Evolutionary conservation across 2,329 filamentous ascomycete species (phyloP), one percentile per base, ranked within the genome.

Genomic region (Sarocladium kiliense): DNA sequence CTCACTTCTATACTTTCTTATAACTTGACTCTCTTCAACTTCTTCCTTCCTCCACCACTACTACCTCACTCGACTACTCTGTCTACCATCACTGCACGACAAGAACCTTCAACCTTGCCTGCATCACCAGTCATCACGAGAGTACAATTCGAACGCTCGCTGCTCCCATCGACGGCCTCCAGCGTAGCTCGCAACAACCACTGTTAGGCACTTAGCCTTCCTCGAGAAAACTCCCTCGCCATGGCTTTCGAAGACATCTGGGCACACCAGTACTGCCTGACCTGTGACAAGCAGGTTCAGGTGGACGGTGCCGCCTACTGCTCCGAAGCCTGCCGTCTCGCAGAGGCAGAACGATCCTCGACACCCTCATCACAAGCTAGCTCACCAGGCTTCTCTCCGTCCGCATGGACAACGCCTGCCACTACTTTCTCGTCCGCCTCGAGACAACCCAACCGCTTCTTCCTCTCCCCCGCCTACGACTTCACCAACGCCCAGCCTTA

Each of bases 191-290:
- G n/a, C 23, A 25, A 9, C 45, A 21, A 25, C 26, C 37, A 5
- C 47, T 25, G 14, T 21, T 11, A 27, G 39, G 16, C 19, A 25
- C 19, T 25, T 39, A 37, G 39, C 27, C 53, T 47, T 54, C 59
- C 53, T 64, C 61, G 62, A 62, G 61, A 60, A 49, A 59, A 54
- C 54, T 25, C n/a, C n/a, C n/a, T 58, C 67, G 47, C 47, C 62
- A 82, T 82, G 77, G 76, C 79, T 69, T 74, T 76, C 67, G 79
- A 53, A 19, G 50, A 82, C 62, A 72, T 77, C 66, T 96, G 92
- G 91, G 89, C 89, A 65, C 89, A 88, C 71, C 87, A 95, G 73
- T 96, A 91, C 82, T 97, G 92, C 80, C 85, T 97, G 64, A 86
- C 88, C 76, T 97, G 92, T 78, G 92, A 97, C 76, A 87, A 88